Conservation (phyloP, 2,329 filamentous ascomycete species). For the Bipolaris victoriae region DNA sequence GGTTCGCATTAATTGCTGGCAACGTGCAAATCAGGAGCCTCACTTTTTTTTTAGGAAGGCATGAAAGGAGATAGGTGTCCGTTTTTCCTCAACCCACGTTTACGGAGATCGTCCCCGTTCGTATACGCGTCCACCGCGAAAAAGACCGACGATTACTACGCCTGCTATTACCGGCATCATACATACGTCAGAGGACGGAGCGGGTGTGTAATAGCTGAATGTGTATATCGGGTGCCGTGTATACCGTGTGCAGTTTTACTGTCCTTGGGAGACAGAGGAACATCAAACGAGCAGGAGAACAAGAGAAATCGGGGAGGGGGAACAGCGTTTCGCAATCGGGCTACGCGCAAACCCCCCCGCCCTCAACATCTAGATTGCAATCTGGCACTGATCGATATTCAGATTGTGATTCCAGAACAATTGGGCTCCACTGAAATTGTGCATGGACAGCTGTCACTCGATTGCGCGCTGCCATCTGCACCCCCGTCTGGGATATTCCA, state of each 20-base stretch:
- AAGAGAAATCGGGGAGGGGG: too few relatives aligned
- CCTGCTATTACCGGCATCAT: not conserved
- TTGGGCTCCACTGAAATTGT: conserved; percentile 7
- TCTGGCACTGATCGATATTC: not conserved
- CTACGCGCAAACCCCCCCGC: conserved; percentile 8
- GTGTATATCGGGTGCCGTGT: too few relatives aligned
- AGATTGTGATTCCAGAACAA: conserved; percentile 15
- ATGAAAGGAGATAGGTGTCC: not conserved
- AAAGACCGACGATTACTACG: conserved; percentile 3
- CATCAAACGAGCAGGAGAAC: too few relatives aligned
- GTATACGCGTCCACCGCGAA: conserved; percentile 11
- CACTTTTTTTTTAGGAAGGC: conserved; percentile 1
- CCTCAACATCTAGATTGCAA: conserved; percentile 4
- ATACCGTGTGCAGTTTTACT: too few relatives aligned
- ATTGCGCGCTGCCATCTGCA: conserved; percentile 4
- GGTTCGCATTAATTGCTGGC: not conserved
- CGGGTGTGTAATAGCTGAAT: not conserved
- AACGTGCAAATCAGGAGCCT: conserved; percentile 5
- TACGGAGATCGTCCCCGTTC: conserved; percentile 1
- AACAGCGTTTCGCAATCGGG: not conserved
- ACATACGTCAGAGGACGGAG: not conserved
- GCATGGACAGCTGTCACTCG: conserved; percentile 14
- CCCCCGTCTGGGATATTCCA: conserved; percentile 2
- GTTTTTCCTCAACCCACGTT: not conserved
- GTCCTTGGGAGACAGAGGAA: not conserved